A percentile compares a stretch with the other conserved stretches of the same genome.
These are phyloP conservation scores for Hemisphaericaspora xylofermentans DNA, from an alignment of 1,139 yeast species.

Conservation along the genomic window DNA sequence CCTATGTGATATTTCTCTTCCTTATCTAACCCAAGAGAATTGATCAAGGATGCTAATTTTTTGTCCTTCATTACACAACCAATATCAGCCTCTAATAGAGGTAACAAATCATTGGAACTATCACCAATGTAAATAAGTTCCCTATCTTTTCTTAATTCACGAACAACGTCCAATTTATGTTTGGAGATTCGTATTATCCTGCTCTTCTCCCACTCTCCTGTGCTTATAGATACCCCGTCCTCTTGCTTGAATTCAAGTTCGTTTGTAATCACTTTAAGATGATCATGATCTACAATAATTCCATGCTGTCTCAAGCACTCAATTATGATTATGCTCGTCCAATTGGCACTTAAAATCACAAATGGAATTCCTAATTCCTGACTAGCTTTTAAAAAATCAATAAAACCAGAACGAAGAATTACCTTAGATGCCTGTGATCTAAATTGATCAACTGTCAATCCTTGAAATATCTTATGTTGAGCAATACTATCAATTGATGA, in stretches of 20 bases:
- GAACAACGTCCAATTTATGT: slow-evolving; percentile 46
- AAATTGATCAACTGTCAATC: slow-evolving; percentile 34
- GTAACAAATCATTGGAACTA: slow-evolving; percentile 60
- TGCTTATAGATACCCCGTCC: slow-evolving; percentile 28
- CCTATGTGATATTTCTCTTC: slow-evolving; percentile 11
- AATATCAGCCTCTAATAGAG: slow-evolving; percentile 47
- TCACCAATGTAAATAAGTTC: slow-evolving; percentile 58
- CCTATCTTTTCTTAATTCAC: slow-evolving; percentile 17
- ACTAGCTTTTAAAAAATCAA: slow-evolving; percentile 32
- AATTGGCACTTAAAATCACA: slow-evolving; percentile 59
- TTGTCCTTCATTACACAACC: slow-evolving; percentile 49
- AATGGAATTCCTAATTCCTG: slow-evolving; percentile 31
- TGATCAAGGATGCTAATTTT: slow-evolving; percentile 6
- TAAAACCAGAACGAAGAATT: slow-evolving; percentile 43
- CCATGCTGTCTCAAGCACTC: slow-evolving; percentile 38
- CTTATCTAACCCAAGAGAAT: slow-evolving; percentile 16
- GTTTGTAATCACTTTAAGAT: slow-evolving; percentile 39
- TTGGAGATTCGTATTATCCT: slow-evolving; percentile 50
- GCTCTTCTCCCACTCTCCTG: slow-evolving; percentile 33
- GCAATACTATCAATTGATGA: slow-evolving; percentile 51
- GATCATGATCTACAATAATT: slow-evolving; percentile 16
- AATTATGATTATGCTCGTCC: slow-evolving; percentile 56
- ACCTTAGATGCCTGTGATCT: slow-evolving; percentile 36
- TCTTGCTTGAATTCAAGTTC: slow-evolving; percentile 43
- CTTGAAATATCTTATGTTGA: slow-evolving; percentile 41